Base-by-base conservation (phyloP, 2,329 filamentous ascomycete genomes). In the Rutstroemia sp. region DNA sequence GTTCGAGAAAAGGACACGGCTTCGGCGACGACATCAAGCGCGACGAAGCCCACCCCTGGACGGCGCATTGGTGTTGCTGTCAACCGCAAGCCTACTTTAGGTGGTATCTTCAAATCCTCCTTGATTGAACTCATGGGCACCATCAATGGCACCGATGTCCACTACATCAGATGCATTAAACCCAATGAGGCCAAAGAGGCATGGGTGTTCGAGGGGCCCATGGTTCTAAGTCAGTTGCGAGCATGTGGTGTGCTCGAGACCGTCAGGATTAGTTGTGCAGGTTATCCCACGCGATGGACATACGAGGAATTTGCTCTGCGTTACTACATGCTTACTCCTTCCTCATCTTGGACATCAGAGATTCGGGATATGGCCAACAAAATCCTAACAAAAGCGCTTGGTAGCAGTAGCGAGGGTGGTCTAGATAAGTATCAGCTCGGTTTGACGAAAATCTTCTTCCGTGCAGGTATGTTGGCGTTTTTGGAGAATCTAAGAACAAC, bases 151-250 rank as follows among this genome's bases (percentile, higher is more conserved):
- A 99, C 94, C 2, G 94, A 99, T 70, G 94, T 97, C 19, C 94
- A 99, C 73, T 99, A 99, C 73, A 99, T 99, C 69, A 86, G 94
- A 65, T 99, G 94, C 72, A 97, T 99, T 75, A 99, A 99, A 75
- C 94, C 94, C 34, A 99, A 99, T 70, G 94, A 99, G 74, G 89
- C 84, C 51, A 99, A 99, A 73, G 89, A 89, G 68, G 84, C 94
- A 0, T 99, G 94, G 94, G 92, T 95, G 67, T 99, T 97, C 60
- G 94, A 99, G 70, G 94, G 94, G 0, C 94, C 95, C 3, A 99
- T 99, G 94, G 94, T 99, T 64, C 81, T 99, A 59, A 96, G 90
- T 73, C 94, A 99, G 73, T 78, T 99, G 67, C 86, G 95, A 73
- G 94, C 94, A 74, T 99, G 94, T 75, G 94, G 94, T 92, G 95